phyloP scores from a whole-genome alignment of 2,329 filamentous ascomycete genomes.

The Phialophora expanda region DNA sequence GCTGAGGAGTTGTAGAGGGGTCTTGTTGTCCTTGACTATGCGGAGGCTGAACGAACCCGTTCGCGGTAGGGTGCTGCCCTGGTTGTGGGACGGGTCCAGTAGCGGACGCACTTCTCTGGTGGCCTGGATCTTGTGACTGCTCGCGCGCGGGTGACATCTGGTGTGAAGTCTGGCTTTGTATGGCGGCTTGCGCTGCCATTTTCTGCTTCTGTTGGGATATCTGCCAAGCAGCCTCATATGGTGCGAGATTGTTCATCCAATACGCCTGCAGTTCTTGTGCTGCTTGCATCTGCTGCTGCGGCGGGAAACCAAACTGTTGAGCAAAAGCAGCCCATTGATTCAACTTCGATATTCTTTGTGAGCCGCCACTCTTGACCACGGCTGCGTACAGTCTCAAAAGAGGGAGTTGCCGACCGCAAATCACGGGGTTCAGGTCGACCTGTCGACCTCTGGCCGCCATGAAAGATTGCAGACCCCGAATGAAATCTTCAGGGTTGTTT shows the following conservation, averaged over 20 bases:
- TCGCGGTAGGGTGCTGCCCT: slow-evolving; percentile 39
- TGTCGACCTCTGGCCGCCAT: slow-evolving; percentile 75
- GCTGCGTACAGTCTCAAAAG: slow-evolving; percentile 77
- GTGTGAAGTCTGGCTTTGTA: slow-evolving; percentile 47
- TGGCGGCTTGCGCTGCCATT: slow-evolving; percentile 48
- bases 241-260: slow-evolving; percentile 75
- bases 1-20: slow-evolving; percentile 44
- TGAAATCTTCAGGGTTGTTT: slow-evolving; percentile 67
- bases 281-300: slow-evolving; percentile 68
- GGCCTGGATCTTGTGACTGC: slow-evolving; percentile 42
- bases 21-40: slow-evolving; percentile 38
- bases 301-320: slow-evolving; percentile 64
- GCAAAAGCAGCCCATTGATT: slow-evolving; percentile 78
- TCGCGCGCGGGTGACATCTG: slow-evolving; percentile 47
- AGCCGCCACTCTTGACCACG: slow-evolving; percentile 78
- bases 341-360: slow-evolving; percentile 70
- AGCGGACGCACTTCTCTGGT: slow-evolving; percentile 37
- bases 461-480: slow-evolving; percentile 77
- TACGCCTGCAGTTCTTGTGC: slow-evolving; percentile 70
- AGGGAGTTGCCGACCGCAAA: slow-evolving; percentile 75
- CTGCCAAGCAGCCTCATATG: slow-evolving; percentile 69
- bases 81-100: slow-evolving; percentile 40
- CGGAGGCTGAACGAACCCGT: slow-evolving; percentile 45
- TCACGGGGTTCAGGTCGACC: slow-evolving; percentile 74
- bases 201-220: slow-evolving; percentile 53